Conservation (phyloP, 257 asterid genomes). For the Fraxinus pennsylvanica region DNA sequence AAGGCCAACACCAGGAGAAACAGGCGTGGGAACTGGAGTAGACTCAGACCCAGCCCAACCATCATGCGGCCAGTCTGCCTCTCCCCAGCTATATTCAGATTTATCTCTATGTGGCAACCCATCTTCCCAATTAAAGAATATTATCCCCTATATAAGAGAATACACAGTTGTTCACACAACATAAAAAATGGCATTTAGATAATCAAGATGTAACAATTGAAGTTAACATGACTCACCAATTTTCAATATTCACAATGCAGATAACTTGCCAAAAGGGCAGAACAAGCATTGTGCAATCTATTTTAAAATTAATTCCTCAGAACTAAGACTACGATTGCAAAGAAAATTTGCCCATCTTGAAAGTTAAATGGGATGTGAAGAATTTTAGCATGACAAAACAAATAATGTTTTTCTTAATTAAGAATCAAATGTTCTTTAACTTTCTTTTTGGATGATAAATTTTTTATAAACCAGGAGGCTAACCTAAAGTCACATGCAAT, state of each 20-base stretch:
- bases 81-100: conserved; percentile 81
- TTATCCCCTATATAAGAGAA: conserved; percentile 65
- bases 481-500: background rate
- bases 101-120: conserved; percentile 48
- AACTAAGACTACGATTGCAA: background rate
- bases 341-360: background rate
- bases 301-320: background rate
- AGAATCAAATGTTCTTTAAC: background rate
- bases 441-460: background rate
- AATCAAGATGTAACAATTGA: background rate
- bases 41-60: conserved; percentile 89
- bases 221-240: background rate
- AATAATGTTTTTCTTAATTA: background rate
- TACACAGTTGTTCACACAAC: conserved; percentile 8
- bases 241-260: background rate
- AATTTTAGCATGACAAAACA: background rate
- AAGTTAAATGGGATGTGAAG: background rate
- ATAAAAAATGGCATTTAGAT: background rate
- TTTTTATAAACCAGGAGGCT: background rate
- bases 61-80: conserved; percentile 91
- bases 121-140: conserved; percentile 86
- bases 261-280: background rate
- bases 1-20: conserved; percentile 81
- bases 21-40: conserved; percentile 67
- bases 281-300: background rate